phyloP scores from a whole-genome alignment of 805 yeast genomes.

The Wickerhamiella alocasiicola region DNA sequence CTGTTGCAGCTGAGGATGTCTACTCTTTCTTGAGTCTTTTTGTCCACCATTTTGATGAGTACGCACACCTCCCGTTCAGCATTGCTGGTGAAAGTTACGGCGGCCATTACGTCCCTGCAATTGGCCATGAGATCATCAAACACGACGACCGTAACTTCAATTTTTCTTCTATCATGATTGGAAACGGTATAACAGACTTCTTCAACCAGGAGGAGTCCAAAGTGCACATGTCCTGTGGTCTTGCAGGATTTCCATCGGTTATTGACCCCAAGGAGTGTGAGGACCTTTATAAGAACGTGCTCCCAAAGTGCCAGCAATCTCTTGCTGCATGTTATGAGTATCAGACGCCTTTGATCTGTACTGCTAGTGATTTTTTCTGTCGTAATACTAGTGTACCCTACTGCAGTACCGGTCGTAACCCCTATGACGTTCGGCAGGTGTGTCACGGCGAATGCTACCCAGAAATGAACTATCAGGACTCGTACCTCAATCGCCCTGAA shows the following conservation, averaged over 20 bases:
- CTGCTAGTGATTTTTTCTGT: constrained; percentile 86
- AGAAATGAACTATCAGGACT: constrained; percentile 54
- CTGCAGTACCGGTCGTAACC: constrained; percentile 75
- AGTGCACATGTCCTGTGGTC: constrained; percentile 91
- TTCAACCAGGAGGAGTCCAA: constrained; percentile 66
- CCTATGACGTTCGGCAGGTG: constrained; percentile 75
- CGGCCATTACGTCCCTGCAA: constrained; percentile 88
- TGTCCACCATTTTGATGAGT: constrained; percentile 78
- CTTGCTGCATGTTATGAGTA: constrained; percentile 68
- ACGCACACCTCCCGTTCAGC: constrained; percentile 51
- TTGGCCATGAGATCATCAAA: constrained; percentile 43
- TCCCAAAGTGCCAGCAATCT: constrained; percentile 68
- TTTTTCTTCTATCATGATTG: constrained; percentile 71
- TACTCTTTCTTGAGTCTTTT: constrained; percentile 77
- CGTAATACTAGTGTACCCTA: constrained; percentile 67
- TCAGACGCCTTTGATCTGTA: constrained; percentile 70
- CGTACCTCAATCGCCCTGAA: constrained; percentile 61
- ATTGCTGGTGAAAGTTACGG: constrained; percentile 96
- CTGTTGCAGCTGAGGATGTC: constrained; percentile 77
- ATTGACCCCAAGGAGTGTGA: constrained; percentile 69
- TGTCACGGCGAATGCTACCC: constrained; percentile 73
- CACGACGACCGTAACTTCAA: constrained; percentile 57
- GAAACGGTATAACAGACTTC: constrained; percentile 90
- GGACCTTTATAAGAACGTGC: constrained; percentile 46
- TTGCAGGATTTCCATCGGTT: constrained; percentile 72